Base-by-base conservation (phyloP, 2,329 filamentous ascomycete genomes). In the Epichloe glyceriae region DNA sequence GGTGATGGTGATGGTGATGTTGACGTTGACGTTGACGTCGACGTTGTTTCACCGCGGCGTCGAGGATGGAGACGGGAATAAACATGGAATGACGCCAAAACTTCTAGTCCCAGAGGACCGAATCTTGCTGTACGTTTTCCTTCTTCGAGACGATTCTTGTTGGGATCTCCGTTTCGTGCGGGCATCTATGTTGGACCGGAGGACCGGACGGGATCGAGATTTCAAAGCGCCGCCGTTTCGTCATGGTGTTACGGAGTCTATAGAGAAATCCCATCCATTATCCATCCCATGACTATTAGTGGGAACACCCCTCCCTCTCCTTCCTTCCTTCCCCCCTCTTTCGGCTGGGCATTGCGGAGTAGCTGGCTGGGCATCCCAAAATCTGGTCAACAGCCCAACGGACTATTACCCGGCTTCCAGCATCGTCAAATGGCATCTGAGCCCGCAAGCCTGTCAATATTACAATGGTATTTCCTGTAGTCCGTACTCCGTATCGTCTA, bases 141-240 rank as follows among this genome's bases (percentile, higher is more conserved):
- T 34, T 10, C n/a, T 41, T 12, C 26, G 33, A 34, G 14, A 8
- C 15, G 11, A 40, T n/a, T 30, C 45, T 19, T 26, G 22, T 40
- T 46, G 22, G 35, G 41, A 55, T 55, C 50, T 55, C 43, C 48
- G 37, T 54, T 50, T 54, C 30, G 50, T 40, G 48, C 41, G 55
- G 46, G 46, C 52, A 54, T 53, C 53, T 50, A 47, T 17, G 20
- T 20, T 43, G 17, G 41, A 34, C 37, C 26, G 26, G 26, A 4
- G 26, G 26, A 30, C 26, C 15, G 37, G 42, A 33, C 15, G 41
- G 33, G 37, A 54, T 57, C 54, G 55, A 56, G 54, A 56, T 56
- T 54, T 17, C 42, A 30, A 37, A 22, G 30, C 33, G 12, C 11
- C 20, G 20, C 41, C 42, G 34, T 50, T 50, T 50, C 47, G 33